phyloP scores from a whole-genome alignment of 2,329 filamentous ascomycete species.

The Penicillium sp. region DNA sequence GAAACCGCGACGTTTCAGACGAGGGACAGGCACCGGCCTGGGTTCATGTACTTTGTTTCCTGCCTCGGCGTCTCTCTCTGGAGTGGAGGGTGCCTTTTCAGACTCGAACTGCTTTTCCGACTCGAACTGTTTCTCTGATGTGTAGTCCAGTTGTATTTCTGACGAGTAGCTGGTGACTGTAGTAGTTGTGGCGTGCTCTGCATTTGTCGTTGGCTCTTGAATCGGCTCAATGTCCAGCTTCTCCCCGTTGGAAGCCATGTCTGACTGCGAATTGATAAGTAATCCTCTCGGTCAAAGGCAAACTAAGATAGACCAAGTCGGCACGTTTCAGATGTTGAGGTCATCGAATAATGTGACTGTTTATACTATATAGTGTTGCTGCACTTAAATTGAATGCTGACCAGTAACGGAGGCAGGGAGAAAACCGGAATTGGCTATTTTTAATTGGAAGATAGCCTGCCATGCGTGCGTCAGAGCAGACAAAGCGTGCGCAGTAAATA shows the following conservation, averaged over 20 bases:
- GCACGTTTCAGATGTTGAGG: not conserved
- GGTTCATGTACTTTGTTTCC: not conserved
- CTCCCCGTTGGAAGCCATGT: not conserved
- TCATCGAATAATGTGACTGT: too few relatives aligned
- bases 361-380: too few relatives aligned
- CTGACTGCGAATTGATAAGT: not conserved
- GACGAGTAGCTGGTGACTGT: not conserved
- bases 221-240: not conserved
- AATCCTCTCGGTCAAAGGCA: not conserved
- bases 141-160: not conserved
- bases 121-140: not conserved
- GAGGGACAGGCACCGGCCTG: slow-evolving; percentile 36
- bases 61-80: not conserved
- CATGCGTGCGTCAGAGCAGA: too few relatives aligned
- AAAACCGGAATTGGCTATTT: too few relatives aligned
- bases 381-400: too few relatives aligned
- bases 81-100: not conserved
- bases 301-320: too few relatives aligned
- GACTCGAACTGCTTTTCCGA: not conserved
- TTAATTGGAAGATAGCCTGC: too few relatives aligned
- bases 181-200: not conserved
- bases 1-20: slow-evolving; percentile 62
- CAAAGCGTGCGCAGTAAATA: too few relatives aligned
- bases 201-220: not conserved
- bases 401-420: too few relatives aligned